Conservation (phyloP, 805 yeast species). For the Lachancea nothofagi region DNA sequence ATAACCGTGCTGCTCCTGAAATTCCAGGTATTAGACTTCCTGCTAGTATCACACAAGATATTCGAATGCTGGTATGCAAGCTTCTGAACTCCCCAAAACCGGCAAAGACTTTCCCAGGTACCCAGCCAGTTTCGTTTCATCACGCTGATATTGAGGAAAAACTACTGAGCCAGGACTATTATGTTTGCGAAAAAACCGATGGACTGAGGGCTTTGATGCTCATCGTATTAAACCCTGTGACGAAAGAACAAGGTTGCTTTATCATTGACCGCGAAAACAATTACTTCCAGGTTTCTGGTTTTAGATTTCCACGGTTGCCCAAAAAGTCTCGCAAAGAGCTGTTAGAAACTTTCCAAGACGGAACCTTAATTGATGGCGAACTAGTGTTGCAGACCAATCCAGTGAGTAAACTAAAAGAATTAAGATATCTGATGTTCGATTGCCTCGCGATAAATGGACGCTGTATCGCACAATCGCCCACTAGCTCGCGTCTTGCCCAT, state of each 20-base stretch:
- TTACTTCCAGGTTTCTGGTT: constrained; percentile 70
- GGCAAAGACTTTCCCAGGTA: constrained; percentile 65
- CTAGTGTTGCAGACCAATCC: constrained; percentile 66
- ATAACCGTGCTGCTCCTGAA: constrained; percentile 49
- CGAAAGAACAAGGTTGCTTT: constrained; percentile 82
- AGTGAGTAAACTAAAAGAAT: constrained; percentile 50
- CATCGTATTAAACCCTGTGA: constrained; percentile 54
- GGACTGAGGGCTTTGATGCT: constrained; percentile 83
- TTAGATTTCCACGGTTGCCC: constrained; percentile 70
- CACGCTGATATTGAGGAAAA: constrained; percentile 61
- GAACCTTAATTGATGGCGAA: constrained; percentile 92
- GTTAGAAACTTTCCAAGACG: constrained; percentile 61
- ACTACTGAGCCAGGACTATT: constrained; percentile 67
- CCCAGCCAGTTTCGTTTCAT: constrained; percentile 92
- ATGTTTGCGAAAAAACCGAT: constrained; percentile 94
- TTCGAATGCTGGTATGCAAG: constrained; percentile 62
- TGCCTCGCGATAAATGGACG: constrained; percentile 79
- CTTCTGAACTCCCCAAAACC: constrained; percentile 51
- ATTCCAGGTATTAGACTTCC: constrained; percentile 84
- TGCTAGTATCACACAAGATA: constrained; percentile 59
- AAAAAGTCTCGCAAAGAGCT: constrained; percentile 29
- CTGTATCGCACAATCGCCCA: constrained; percentile 59
- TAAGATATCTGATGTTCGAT: constrained; percentile 84
- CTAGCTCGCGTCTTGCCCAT: constrained; percentile 82
- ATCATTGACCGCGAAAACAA: constrained; percentile 86